A percentile compares a stretch with the other conserved stretches of the same genome.
Conservation (phyloP, 768 basidiomycete genomes). For the Mycena filopes region DNA sequence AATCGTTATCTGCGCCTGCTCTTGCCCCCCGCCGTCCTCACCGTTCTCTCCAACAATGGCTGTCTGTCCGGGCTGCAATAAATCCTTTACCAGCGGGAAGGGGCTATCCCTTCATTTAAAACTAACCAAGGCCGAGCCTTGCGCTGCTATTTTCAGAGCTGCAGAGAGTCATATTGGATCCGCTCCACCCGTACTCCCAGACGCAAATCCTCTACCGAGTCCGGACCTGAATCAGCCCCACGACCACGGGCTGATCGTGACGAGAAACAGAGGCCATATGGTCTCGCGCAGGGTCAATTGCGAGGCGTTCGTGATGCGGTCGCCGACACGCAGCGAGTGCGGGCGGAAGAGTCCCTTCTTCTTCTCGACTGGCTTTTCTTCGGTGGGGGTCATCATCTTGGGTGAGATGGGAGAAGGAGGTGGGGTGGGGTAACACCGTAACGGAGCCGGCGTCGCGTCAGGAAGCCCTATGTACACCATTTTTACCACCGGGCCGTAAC, state of each 20-base stretch:
- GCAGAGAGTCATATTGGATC: not conserved
- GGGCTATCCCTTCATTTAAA: not conserved
- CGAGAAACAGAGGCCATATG: conserved; percentile 35
- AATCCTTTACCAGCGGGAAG: not conserved
- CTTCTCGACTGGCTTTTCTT: conserved; percentile 10
- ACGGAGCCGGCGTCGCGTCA: conserved; percentile 1
- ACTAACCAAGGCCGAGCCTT: not conserved
- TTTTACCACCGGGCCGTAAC: conserved; percentile 17
- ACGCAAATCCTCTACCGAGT: not conserved
- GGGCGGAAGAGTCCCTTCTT: conserved; percentile 20
- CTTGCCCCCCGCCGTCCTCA: too few relatives aligned
- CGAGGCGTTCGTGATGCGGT: not conserved
- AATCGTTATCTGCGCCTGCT: too few relatives aligned
- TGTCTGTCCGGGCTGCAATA: conserved; percentile 4
- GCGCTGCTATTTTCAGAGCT: not conserved
- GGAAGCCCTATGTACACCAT: not conserved
- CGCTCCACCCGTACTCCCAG: not conserved
- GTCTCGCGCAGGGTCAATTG: not conserved
- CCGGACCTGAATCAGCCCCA: not conserved
- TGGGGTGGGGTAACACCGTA: too few relatives aligned
- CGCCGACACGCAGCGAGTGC: conserved; percentile 35
- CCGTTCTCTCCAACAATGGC: too few relatives aligned
- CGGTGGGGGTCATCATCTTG: conserved; percentile 25
- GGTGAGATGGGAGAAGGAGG: not conserved
- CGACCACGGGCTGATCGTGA: conserved; percentile 32